A percentile compares a stretch with the other conserved stretches of the same genome.
Conservation (phyloP, 1,139 yeast species). For the Sugiyamaella castrensis region DNA sequence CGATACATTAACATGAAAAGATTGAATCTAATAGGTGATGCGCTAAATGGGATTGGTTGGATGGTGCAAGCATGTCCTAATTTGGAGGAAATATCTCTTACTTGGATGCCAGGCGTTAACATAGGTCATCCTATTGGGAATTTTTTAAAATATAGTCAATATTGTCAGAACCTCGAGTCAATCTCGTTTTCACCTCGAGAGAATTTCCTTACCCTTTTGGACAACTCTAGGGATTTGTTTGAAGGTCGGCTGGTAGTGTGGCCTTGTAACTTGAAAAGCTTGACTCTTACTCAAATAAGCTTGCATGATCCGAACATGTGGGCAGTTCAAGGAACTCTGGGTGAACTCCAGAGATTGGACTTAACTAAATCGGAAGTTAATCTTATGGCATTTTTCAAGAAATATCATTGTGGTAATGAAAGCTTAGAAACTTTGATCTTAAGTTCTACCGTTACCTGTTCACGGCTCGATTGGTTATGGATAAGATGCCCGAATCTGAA, state of each 20-base stretch:
- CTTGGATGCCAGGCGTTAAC: neutral
- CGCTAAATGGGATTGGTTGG: too few relatives aligned
- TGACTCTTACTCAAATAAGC: neutral
- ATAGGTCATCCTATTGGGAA: neutral
- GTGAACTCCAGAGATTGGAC: neutral
- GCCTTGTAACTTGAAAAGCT: neutral
- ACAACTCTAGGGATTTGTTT: too few relatives aligned
- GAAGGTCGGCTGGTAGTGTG: neutral
- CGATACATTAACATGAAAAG: too few relatives aligned
- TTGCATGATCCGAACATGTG: neutral
- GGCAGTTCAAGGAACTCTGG: slow-evolving; percentile 2
- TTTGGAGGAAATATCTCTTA: too few relatives aligned
- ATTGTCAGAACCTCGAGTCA: neutral
- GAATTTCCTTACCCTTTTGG: too few relatives aligned
- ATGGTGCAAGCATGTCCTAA: too few relatives aligned
- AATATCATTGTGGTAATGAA: neutral
- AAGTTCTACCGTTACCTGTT: neutral
- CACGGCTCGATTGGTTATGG: too few relatives aligned
- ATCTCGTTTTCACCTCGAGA: neutral
- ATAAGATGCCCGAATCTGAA: neutral
- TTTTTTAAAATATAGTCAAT: neutral
- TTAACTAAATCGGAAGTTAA: neutral
- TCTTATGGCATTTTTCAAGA: neutral
- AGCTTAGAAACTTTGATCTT: neutral
- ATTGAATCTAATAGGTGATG: neutral